Percentiles rank a stretch among this genome's conserved stretches.
phyloP scores from a whole-genome alignment of 2,329 filamentous ascomycete genomes.

The Trichoderma sp. region DNA sequence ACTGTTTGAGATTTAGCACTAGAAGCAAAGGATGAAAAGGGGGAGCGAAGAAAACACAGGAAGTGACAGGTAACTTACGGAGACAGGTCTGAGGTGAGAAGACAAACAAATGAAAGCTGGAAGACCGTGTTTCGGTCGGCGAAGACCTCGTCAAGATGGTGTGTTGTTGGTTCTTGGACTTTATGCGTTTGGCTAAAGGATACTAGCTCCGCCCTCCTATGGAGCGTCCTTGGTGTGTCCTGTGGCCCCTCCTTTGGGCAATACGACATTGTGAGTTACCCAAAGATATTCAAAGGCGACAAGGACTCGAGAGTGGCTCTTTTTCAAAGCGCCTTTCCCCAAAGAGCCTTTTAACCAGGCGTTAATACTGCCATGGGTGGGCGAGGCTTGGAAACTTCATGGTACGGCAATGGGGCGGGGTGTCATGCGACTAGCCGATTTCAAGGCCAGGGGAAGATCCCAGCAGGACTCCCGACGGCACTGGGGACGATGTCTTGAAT shows the following conservation, averaged over 20 bases:
- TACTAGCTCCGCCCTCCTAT: not conserved
- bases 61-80: not conserved
- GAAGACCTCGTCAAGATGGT: constrained; percentile 11
- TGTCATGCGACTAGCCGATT: not conserved
- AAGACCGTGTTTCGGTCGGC: not conserved
- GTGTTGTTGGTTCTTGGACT: constrained; percentile 17
- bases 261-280: constrained; percentile 1
- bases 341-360: constrained; percentile 10
- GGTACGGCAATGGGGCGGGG: not conserved
- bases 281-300: not conserved
- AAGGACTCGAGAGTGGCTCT: not conserved
- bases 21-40: not conserved
- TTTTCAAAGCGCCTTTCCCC: not conserved
- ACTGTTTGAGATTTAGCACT: not conserved
- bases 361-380: not conserved
- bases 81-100: not conserved
- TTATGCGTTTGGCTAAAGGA: constrained; percentile 12
- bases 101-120: not conserved
- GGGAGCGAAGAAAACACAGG: not conserved
- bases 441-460: not conserved
- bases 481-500: not conserved
- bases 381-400: not conserved
- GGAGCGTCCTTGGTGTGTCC: not conserved
- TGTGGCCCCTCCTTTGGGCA: not conserved
- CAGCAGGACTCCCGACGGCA: not conserved